Percentiles rank a stretch among this genome's conserved stretches.
These are phyloP conservation scores for Ascodesmis nigricans DNA, from an alignment of 495 filamentous ascomycete species.

Conservation along the genomic window DNA sequence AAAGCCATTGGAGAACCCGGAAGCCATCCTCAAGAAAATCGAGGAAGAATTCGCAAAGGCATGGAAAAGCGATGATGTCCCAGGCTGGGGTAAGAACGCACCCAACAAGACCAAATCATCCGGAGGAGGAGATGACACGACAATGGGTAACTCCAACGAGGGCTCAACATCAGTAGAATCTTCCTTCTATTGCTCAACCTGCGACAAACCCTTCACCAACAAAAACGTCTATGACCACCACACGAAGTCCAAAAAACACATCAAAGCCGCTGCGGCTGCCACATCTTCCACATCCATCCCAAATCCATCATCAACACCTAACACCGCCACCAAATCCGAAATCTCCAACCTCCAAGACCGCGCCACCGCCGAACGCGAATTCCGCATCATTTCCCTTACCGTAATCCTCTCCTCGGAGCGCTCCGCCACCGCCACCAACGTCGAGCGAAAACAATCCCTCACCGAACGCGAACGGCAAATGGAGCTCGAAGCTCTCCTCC, in stretches of 20 bases:
- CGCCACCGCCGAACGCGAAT: slow-evolving; percentile 74
- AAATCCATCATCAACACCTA: no score
- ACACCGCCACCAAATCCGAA: no score
- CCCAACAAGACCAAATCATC: slow-evolving; percentile 21
- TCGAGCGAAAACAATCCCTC: slow-evolving; percentile 86
- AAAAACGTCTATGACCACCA: slow-evolving; percentile 85
- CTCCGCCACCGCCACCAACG: slow-evolving; percentile 69
- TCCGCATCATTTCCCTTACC: slow-evolving; percentile 53
- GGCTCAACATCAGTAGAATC: no score
- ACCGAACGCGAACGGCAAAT: slow-evolving; percentile 73
- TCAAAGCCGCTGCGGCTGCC: slow-evolving; percentile 46
- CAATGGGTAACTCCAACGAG: slow-evolving; percentile 38
- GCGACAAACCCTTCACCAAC: slow-evolving; percentile 86
- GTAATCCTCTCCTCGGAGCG: slow-evolving; percentile 56
- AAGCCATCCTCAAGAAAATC: slow-evolving; percentile 49
- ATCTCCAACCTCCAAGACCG: slow-evolving; percentile 53
- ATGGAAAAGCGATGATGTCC: slow-evolving; percentile 57
- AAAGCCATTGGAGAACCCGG: slow-evolving; percentile 59
- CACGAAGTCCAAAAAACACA: slow-evolving; percentile 75
- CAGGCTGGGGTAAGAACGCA: slow-evolving; percentile 41
- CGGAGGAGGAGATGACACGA: slow-evolving; percentile 13
- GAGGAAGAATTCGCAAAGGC: slow-evolving; percentile 62
- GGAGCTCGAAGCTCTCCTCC: slow-evolving; percentile 62
- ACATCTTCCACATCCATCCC: slow-evolving; percentile 20
- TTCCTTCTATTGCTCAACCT: slow-evolving; percentile 53